Conservation (phyloP, 2,329 filamentous ascomycete genomes). For the Colletotrichum aenigma region DNA sequence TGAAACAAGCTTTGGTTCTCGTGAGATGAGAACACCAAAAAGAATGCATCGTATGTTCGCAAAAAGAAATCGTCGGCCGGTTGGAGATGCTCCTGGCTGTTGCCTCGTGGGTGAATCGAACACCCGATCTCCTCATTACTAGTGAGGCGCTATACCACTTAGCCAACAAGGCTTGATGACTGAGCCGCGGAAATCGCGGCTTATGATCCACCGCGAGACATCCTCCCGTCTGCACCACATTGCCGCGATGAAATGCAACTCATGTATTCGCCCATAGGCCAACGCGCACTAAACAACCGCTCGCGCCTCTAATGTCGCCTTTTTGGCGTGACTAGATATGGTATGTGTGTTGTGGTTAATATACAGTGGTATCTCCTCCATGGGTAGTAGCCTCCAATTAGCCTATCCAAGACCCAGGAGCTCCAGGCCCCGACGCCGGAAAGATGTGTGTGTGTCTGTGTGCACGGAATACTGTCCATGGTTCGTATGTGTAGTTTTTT, state of each 20-base stretch:
- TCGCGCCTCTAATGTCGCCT: not conserved
- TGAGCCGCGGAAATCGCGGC: not conserved
- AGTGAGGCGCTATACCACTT: slow-evolving; percentile 25
- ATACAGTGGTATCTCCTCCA: slow-evolving; percentile 18
- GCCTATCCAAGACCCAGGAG: not conserved
- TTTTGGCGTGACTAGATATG: not conserved
- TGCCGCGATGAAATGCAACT: not conserved
- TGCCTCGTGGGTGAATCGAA: slow-evolving; percentile 24
- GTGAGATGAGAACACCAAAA: not conserved
- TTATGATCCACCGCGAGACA: not conserved
- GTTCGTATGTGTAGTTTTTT: not conserved
- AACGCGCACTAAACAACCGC: not conserved
- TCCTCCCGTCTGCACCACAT: not conserved
- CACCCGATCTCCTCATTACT: slow-evolving; percentile 24
- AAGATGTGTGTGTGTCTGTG: not conserved
- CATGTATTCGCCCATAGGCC: not conserved
- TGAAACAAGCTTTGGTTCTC: not conserved
- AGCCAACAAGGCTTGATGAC: slow-evolving; percentile 20
- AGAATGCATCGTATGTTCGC: not conserved
- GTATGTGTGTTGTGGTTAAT: not conserved
- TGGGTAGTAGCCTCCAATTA: not conserved
- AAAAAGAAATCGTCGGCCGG: not conserved
- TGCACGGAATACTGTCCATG: not conserved
- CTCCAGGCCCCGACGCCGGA: slow-evolving; percentile 7
- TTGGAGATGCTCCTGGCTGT: not conserved